A percentile compares a stretch with the other conserved stretches of the same genome.
phyloP scores from a whole-genome alignment of 192 early-diverging fungal genomes.

The Coemansia sp. region DNA sequence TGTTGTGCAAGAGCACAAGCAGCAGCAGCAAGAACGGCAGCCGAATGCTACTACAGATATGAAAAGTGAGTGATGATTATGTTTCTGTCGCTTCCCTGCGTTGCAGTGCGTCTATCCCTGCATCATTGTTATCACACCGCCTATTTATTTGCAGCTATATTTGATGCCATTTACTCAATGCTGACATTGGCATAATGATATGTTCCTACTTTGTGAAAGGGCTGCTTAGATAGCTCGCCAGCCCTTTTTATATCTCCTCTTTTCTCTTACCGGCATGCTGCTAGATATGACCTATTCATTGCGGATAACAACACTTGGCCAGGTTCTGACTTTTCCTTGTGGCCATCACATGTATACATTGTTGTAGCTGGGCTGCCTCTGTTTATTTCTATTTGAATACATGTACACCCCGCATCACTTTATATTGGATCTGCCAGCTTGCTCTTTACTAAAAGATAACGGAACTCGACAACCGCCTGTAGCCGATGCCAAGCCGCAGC shows the following conservation, averaged over 20 bases:
- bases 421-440: neutral
- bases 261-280: too few relatives aligned
- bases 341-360: neutral
- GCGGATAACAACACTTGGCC: too few relatives aligned
- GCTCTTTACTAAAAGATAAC: slow-evolving; percentile 1
- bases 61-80: slow-evolving; percentile 52
- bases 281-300: too few relatives aligned
- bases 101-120: too few relatives aligned
- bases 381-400: slow-evolving; percentile 16
- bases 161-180: too few relatives aligned
- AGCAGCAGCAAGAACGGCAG: slow-evolving; percentile 41
- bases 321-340: too few relatives aligned
- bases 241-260: too few relatives aligned
- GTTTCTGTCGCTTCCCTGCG: neutral
- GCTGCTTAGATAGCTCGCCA: too few relatives aligned
- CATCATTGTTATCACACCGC: too few relatives aligned
- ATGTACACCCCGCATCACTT: slow-evolving; percentile 15
- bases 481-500: neutral
- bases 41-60: slow-evolving; percentile 16
- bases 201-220: too few relatives aligned
- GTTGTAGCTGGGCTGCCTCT: slow-evolving; percentile 14
- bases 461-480: neutral
- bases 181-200: too few relatives aligned
- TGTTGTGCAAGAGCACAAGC: slow-evolving; percentile 46
- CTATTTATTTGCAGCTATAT: too few relatives aligned